Evolutionary conservation across 306 rosid genomes (phyloP), one percentile per base, ranked within the genome.

Genomic region (Vachellia collinsii): DNA sequence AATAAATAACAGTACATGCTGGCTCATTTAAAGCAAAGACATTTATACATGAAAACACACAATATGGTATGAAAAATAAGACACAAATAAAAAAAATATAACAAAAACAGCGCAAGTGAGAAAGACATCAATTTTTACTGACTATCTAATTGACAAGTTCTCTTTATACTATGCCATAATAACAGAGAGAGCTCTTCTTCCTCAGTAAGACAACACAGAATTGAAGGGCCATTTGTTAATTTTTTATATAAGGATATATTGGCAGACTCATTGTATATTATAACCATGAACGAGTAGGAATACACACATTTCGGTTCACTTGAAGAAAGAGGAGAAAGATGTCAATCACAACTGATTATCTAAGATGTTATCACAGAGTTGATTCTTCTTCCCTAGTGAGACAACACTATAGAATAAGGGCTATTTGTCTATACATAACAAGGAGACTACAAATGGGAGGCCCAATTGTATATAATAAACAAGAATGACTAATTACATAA

Each of bases 361-460:
- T 67, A 72, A 41, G 4, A 72, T 17, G 37, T 50, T 72, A 19
- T 13, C 47, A 69, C 56, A 43, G 44, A 29, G 51, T 50, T 37
- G 51, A 80, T 42, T 74, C 44, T 80, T 68, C 84, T 50, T 59
- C 63, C 76, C 63, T 38, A 70, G 67, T 37, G 36, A 59, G 56
- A 16, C 19, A 50, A 50, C 56, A 50, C 56, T 50, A 50, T 50
- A 50, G 56, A 17, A 59, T 11, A 59, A 9, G 16, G 37, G 66
- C 37, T 9, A 23, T 59, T 59, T 59, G 65, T 23, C 12, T n/a
- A 53, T 38, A 80, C 17, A 72, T 25, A 48, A 59, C 14, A 59
- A 59, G 0, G 38, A 59, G 66, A 23, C 37, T 4, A 59, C 34
- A 59, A 59, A 25, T 23, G 37, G 16, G 7, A 59, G 66, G 14